Evolutionary conservation across 257 asterid species (phyloP), one percentile per base, ranked within the genome.

Genomic region (Eucommia ulmoides): DNA sequence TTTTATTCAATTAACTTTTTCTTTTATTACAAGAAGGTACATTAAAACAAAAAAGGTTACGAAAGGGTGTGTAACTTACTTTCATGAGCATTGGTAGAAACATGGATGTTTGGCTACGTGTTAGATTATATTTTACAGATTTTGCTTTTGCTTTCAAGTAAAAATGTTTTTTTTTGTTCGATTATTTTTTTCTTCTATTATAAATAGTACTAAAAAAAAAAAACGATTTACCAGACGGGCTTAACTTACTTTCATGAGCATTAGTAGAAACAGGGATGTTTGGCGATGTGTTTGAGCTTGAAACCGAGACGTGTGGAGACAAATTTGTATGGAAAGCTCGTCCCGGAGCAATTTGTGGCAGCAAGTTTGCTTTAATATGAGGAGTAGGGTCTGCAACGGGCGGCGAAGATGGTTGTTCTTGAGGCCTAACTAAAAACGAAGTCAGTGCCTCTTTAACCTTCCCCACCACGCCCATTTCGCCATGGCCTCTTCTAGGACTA

Each of bases 391-490:
- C 19, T 42, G n/a, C n/a, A n/a, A n/a, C n/a, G n/a, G n/a, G n/a
- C n/a, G n/a, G n/a, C n/a, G n/a, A n/a, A n/a, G n/a, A n/a, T n/a
- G n/a, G n/a, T n/a, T n/a, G 23, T 21, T 66, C 82, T 15, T 80
- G 86, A 35, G 71, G 58, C 74, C 83, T 55, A 62, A 91, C 75
- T 47, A 86, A n/a, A n/a, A n/a, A 49, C 0, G 95, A 91, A 55
- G 86, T 59, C 45, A 91, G 87, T 3, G 84, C 96, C 23, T 56
- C 94, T 45, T 65, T 73, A 58, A 91, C 74, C 69, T 79, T 91
- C 67, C 76, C 94, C 55, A 81, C 83, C 47, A 79, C 75, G 4
- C 95, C 87, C 18, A 65, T 23, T 14, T 81, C 80, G 45, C 59
- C 64, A 9, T 51, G 51, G 20, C 54, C 19, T 45, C 53, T 75